Evolutionary conservation across 73 alveolate genomes (phyloP).

Genomic region (Uronychia setigera): DNA sequence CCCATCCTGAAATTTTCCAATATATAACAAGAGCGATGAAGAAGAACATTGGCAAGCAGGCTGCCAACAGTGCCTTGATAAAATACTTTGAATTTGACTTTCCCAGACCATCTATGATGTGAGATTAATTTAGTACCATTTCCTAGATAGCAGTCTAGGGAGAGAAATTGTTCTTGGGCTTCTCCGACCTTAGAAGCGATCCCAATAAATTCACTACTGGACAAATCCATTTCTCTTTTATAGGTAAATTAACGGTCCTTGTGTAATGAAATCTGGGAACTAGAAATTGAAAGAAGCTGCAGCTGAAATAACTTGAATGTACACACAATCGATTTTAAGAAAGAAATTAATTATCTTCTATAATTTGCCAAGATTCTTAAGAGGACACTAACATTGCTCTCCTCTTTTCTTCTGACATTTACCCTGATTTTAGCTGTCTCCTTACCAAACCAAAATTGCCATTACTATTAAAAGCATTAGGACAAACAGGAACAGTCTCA

Average conservation of each 20-base stretch:
- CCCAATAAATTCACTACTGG: no score
- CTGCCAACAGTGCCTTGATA: neutral
- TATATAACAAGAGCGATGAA: neutral
- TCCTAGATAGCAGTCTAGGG: neutral
- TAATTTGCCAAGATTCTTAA: slow-evolving; percentile 50
- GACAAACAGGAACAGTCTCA: slow-evolving; percentile 3
- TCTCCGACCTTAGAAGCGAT: no score
- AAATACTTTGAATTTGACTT: neutral
- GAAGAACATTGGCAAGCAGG: neutral
- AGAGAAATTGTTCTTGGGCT: neutral
- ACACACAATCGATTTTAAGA: no score
- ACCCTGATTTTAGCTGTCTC: slow-evolving; percentile 1
- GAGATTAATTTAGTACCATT: neutral
- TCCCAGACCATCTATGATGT: neutral
- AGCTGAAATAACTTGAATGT: neutral
- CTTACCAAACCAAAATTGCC: slow-evolving; percentile 13
- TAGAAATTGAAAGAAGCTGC: neutral
- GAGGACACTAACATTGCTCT: slow-evolving; percentile 20
- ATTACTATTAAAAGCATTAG: neutral
- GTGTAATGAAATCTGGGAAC: neutral
- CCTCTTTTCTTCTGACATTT: slow-evolving; percentile 25
- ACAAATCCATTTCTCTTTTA: neutral
- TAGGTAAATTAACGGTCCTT: neutral
- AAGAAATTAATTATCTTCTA: no score
- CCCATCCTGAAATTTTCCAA: neutral